Evolutionary conservation across 108 stramenopile species (phyloP).

Genomic region (Asterionellopsis glacialis): DNA sequence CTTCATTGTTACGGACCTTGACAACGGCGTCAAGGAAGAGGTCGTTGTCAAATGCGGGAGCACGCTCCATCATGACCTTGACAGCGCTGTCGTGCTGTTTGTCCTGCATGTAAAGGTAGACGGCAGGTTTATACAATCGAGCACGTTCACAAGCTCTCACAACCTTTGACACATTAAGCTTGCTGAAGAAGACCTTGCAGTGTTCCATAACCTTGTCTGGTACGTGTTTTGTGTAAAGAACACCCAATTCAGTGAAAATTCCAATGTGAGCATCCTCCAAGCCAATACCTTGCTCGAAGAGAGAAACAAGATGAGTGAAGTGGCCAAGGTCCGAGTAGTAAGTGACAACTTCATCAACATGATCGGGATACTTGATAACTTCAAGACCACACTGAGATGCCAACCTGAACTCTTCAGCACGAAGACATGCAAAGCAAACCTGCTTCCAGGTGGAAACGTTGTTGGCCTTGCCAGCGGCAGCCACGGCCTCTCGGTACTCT

Average conservation of each 20-base stretch:
- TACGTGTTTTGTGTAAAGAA: conserved; percentile 98
- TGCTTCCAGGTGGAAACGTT: conserved; percentile 99
- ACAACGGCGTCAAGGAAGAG: conserved; percentile 93
- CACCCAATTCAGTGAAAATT: conserved; percentile 98
- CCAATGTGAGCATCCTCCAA: conserved; percentile 98
- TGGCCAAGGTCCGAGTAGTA: conserved; percentile 97
- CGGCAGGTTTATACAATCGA: conserved; percentile 93
- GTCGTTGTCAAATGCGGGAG: conserved; percentile 91
- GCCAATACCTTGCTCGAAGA: conserved; percentile 99
- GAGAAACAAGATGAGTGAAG: conserved; percentile 92
- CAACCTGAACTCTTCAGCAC: conserved; percentile 95
- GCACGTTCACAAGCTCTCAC: conserved; percentile 98
- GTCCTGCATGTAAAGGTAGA: conserved; percentile 96
- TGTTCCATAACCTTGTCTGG: conserved; percentile 99
- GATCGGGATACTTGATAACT: conserved; percentile 99
- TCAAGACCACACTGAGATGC: conserved; percentile 96
- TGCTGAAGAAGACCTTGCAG: conserved; percentile 97
- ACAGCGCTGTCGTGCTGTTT: conserved; percentile 97
- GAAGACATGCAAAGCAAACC: conserved; percentile 95
- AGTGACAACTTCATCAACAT: conserved; percentile 97
- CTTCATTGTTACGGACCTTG: conserved; percentile 96
- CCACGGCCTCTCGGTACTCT: conserved; percentile 98
- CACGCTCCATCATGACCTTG: conserved; percentile 98
- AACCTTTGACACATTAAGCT: conserved; percentile 96
- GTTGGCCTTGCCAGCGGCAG: conserved; percentile 98